Evolutionary conservation across 2,329 filamentous ascomycete genomes (phyloP).

Genomic region (Paracoccidioides brasiliensis): DNA sequence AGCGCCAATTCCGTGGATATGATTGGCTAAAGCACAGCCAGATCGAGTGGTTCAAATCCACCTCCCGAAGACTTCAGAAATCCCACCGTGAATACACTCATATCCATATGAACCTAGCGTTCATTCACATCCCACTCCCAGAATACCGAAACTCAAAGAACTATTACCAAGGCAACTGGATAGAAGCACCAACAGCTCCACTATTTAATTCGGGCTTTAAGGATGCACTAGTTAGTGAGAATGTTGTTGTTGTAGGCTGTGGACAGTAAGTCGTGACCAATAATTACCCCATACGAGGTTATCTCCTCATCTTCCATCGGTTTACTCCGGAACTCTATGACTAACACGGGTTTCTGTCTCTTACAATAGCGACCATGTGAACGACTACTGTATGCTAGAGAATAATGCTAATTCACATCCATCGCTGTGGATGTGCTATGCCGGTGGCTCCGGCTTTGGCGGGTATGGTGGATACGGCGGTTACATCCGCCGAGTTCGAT

Average conservation of each 20-base stretch:
- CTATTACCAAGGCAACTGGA: slow-evolving; percentile 56
- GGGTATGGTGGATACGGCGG: slow-evolving; percentile 87
- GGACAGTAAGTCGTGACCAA: slow-evolving; percentile 57
- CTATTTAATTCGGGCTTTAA: slow-evolving; percentile 85
- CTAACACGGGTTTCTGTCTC: background rate
- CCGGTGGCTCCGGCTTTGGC: slow-evolving; percentile 79
- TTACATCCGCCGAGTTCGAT: slow-evolving; percentile 67
- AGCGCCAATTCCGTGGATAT: slow-evolving; percentile 78
- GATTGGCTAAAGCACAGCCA: slow-evolving; percentile 94
- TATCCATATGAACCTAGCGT: slow-evolving; percentile 88
- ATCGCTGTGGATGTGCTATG: slow-evolving; percentile 96
- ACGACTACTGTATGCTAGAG: slow-evolving; percentile 82
- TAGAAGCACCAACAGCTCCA: slow-evolving; percentile 76
- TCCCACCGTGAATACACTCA: slow-evolving; percentile 75
- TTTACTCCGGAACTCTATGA: background rate
- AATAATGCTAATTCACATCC: slow-evolving; percentile 43
- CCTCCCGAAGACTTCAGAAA: slow-evolving; percentile 58
- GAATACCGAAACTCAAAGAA: slow-evolving; percentile 60
- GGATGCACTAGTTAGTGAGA: slow-evolving; percentile 74
- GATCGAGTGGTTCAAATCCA: slow-evolving; percentile 85
- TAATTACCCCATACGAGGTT: background rate
- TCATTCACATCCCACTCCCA: slow-evolving; percentile 91
- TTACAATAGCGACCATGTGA: slow-evolving; percentile 64
- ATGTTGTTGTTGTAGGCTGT: slow-evolving; percentile 74
- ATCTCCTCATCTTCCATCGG: background rate